Percentiles rank a stretch among this genome's conserved stretches.
Evolutionary conservation across 768 basidiomycete species (phyloP).

Genomic region (Dioszegia crocea): DNA sequence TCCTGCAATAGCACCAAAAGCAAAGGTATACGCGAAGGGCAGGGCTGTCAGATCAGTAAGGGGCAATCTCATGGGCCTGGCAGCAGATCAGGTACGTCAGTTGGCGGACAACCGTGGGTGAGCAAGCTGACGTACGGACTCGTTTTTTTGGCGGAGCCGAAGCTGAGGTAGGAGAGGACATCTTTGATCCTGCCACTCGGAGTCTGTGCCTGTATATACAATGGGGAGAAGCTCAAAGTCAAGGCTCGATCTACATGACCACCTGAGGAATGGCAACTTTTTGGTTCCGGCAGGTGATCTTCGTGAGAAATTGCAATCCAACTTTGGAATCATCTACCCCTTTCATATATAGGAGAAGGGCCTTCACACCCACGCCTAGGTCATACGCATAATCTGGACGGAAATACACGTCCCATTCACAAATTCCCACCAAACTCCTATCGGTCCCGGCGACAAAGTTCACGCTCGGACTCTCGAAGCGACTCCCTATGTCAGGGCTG

Average conservation of each 20-base stretch:
- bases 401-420: no score
- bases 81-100: no score
- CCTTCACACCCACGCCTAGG: no score
- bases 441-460: neutral
- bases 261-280: no score
- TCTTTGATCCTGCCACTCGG: neutral
- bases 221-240: neutral
- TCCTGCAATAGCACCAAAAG: slow-evolving; percentile 85
- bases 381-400: no score
- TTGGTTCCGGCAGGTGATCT: neutral
- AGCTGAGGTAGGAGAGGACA: neutral
- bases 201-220: no score
- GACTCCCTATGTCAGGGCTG: neutral
- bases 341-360: no score
- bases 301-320: no score
- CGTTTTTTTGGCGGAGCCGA: neutral
- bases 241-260: no score
- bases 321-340: no score
- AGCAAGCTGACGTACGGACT: neutral
- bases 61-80: no score
- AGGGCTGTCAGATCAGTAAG: slow-evolving; percentile 36
- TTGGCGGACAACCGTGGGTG: neutral
- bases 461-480: neutral
- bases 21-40: slow-evolving; percentile 66
- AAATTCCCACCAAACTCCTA: no score